Evolutionary conservation across 164 flowering plant species (phyloP).

Genomic region (Saururus chinensis): DNA sequence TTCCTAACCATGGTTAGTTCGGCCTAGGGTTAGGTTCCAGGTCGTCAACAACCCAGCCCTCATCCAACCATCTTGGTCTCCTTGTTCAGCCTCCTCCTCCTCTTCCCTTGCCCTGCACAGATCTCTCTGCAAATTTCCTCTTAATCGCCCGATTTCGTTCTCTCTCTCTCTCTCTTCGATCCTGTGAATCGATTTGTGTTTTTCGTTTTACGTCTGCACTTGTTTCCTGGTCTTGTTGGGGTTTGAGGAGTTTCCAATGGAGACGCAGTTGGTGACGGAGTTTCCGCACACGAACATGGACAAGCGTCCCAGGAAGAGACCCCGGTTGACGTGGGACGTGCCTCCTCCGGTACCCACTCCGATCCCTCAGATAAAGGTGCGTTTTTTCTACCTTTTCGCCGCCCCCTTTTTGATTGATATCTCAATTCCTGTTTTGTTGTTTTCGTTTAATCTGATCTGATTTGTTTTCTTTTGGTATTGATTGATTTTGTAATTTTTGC

Average conservation of each 20-base stretch:
- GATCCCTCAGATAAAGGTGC: constrained; percentile 20
- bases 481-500: background rate
- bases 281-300: constrained; percentile 58
- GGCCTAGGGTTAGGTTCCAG: too few relatives aligned
- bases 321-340: constrained; percentile 69
- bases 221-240: too few relatives aligned
- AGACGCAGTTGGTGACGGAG: constrained; percentile 56
- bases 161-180: too few relatives aligned
- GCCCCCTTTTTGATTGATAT: background rate
- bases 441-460: background rate
- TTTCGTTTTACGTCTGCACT: too few relatives aligned
- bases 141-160: too few relatives aligned
- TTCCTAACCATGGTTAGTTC: too few relatives aligned
- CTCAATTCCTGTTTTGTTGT: background rate
- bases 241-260: constrained; percentile 29
- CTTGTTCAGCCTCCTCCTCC: too few relatives aligned
- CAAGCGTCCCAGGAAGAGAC: constrained; percentile 65
- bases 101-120: too few relatives aligned
- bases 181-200: too few relatives aligned
- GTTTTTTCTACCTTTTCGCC: background rate
- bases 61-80: too few relatives aligned
- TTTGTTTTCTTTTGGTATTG: background rate
- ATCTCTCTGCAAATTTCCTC: too few relatives aligned
- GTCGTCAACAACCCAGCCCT: too few relatives aligned
- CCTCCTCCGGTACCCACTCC: constrained; percentile 47